Base-by-base conservation (phyloP, 1,139 yeast genomes). In the Zhuliangozyma parablackwelliae region DNA sequence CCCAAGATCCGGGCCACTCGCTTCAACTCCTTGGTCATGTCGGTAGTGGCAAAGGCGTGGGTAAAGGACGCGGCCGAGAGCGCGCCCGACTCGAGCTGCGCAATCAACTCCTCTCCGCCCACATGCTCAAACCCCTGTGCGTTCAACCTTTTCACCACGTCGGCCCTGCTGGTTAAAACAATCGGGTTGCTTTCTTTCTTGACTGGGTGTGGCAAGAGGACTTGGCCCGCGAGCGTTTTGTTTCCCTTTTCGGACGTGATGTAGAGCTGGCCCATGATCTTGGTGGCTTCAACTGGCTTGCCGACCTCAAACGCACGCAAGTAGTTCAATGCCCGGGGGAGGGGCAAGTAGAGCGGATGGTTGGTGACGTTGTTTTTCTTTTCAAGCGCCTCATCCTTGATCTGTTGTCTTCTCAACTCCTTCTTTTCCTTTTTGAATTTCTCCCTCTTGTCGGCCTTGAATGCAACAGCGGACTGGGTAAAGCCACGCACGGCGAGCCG, bases 221-320 rank as follows among this genome's bases (percentile, higher is more conserved):
- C 74, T n/a, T 79, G 71, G 10, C 97, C 97, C 29, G 68, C 65
- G 35, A 90, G 61, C 28, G 89, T 86, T 31, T 81, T 79, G 21
- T 86, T 80, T 46, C 96, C 96, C 53, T 78, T 80, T 41, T 85
- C 95, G 24, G 85, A 80, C 16, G 86, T 72, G n/a, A 88, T 76
- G 16, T 77, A 65, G 42, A 89, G 69, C 29, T 80, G 77, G 40
- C 88, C 60, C 16, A 84, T 68, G 31, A 90, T 69, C 28, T 90
- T 83, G 25, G 92, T 79, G 47, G 81, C 80, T 21, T 69, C 63
- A 4, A 75, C 65, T 2, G 92, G 79, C 51, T 85, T 79, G 5
- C 97, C 97, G 6, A 88, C 95, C 59, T 89, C 96, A 5, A 90
- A 79, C 0, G 97, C 96, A 46, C 97, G 72, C 40, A 92, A 57